phyloP scores from a whole-genome alignment of 2,329 filamentous ascomycete genomes.

The Cercospora zeae-maydis region DNA sequence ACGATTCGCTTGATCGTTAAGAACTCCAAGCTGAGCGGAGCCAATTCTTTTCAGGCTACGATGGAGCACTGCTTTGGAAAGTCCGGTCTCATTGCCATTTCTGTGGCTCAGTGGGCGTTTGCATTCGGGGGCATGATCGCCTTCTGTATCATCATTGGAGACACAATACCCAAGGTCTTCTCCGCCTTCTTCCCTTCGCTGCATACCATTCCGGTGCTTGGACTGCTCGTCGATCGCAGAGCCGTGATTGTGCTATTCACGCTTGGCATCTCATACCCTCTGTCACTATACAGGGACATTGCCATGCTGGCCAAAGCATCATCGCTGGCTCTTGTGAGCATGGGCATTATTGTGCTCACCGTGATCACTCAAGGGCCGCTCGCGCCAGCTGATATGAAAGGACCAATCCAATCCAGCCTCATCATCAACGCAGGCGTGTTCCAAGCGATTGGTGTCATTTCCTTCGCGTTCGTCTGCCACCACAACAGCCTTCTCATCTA shows the following conservation, averaged over 20 bases:
- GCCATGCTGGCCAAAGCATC: constrained; percentile 97
- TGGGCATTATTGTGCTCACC: constrained; percentile 83
- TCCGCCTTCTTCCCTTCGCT: constrained; percentile 76
- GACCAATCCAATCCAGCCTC: constrained; percentile 65
- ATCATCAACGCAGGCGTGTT: constrained; percentile 87
- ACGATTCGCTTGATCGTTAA: constrained; percentile 95
- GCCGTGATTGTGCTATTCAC: constrained; percentile 86
- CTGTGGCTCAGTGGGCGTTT: constrained; percentile 93
- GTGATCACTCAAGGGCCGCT: constrained; percentile 79
- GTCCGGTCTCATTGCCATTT: constrained; percentile 82
- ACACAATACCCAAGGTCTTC: constrained; percentile 90
- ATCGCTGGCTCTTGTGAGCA: constrained; percentile 86
- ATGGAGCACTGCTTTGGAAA: constrained; percentile 93
- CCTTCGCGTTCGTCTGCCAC: constrained; percentile 80
- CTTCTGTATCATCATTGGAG: constrained; percentile 95
- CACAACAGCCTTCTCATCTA: constrained; percentile 98
- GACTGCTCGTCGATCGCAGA: constrained; percentile 74
- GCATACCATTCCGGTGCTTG: constrained; percentile 68
- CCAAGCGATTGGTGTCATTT: constrained; percentile 95
- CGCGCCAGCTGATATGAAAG: constrained; percentile 67
- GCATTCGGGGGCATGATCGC: constrained; percentile 98
- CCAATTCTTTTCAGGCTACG: constrained; percentile 90
- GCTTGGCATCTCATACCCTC: constrained; percentile 79
- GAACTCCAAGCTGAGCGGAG: constrained; percentile 93
- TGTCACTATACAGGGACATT: constrained; percentile 94